phyloP scores from a whole-genome alignment of 2,329 filamentous ascomycete genomes.

The Arthrobotrys pseudoclavata region DNA sequence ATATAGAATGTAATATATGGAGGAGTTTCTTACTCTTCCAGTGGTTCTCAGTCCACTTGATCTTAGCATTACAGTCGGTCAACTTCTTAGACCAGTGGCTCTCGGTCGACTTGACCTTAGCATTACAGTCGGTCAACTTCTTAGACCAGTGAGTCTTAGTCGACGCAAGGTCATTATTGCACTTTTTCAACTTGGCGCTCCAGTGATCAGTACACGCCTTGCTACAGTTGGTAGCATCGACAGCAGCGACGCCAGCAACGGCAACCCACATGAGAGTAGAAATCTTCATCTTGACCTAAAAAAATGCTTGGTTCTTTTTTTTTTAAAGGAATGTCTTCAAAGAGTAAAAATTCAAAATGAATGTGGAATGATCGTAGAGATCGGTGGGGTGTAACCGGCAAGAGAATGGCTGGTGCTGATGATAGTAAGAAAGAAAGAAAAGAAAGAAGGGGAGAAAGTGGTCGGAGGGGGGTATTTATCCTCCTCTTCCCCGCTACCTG shows the following conservation, averaged over 20 bases:
- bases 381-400: slow-evolving; percentile 15
- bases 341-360: slow-evolving; percentile 28
- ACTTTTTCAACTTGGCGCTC: slow-evolving; percentile 7
- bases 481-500: not conserved
- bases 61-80: too few species aligned
- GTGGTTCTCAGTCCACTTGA: slow-evolving; percentile 7
- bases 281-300: slow-evolving; percentile 37
- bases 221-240: not conserved
- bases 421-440: slow-evolving; percentile 7
- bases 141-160: not conserved
- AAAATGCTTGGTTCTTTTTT: not conserved
- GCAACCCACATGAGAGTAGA: slow-evolving; percentile 39
- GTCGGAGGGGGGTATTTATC: slow-evolving; percentile 37
- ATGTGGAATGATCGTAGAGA: slow-evolving; percentile 44
- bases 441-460: not conserved
- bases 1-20: not conserved
- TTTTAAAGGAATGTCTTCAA: not conserved
- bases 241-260: slow-evolving; percentile 15
- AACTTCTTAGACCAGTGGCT: not conserved
- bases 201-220: slow-evolving; percentile 10
- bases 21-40: slow-evolving; percentile 2
- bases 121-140: not conserved
- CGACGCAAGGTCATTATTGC: not conserved
- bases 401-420: slow-evolving; percentile 34
- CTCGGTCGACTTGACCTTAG: not conserved